Evolutionary conservation across 2,329 filamentous ascomycete species (phyloP).

Genomic region (Eutypa lata): DNA sequence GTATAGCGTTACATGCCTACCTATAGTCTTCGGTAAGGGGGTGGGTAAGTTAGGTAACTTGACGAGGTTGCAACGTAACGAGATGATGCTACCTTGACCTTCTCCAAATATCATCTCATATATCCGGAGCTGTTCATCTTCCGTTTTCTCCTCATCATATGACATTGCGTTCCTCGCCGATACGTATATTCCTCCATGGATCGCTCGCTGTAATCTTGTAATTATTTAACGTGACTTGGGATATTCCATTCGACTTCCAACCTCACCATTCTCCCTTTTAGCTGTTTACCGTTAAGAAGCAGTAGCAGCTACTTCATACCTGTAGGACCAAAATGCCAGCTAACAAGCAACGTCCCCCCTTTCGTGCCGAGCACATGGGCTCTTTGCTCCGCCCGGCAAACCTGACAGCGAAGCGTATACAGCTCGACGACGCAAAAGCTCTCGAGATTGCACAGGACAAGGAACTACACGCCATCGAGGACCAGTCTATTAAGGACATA

Average conservation of each 20-base stretch:
- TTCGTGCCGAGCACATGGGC: constrained; percentile 73
- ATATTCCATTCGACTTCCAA: background rate
- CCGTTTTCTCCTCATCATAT: too few species aligned
- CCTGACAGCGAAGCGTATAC: constrained; percentile 58
- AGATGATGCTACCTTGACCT: too few species aligned
- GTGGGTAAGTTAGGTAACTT: too few species aligned
- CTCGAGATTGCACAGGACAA: constrained; percentile 35
- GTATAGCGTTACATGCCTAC: too few species aligned
- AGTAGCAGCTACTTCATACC: background rate
- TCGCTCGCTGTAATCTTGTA: too few species aligned
- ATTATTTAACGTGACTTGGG: too few species aligned
- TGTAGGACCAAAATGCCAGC: constrained; percentile 16
- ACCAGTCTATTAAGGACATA: constrained; percentile 62
- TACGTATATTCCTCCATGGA: too few species aligned
- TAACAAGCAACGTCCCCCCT: constrained; percentile 48
- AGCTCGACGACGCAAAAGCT: constrained; percentile 34
- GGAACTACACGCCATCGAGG: constrained; percentile 51
- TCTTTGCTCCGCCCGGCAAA: constrained; percentile 67
- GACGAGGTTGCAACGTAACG: too few species aligned
- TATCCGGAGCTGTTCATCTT: too few species aligned
- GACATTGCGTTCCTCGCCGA: too few species aligned
- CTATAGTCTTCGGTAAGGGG: too few species aligned
- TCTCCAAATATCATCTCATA: too few species aligned
- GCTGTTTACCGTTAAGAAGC: background rate
- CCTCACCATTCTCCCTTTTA: background rate